Evolutionary conservation across 2,329 filamentous ascomycete genomes (phyloP).

Genomic region (Ceratocystiopsis minuta): DNA sequence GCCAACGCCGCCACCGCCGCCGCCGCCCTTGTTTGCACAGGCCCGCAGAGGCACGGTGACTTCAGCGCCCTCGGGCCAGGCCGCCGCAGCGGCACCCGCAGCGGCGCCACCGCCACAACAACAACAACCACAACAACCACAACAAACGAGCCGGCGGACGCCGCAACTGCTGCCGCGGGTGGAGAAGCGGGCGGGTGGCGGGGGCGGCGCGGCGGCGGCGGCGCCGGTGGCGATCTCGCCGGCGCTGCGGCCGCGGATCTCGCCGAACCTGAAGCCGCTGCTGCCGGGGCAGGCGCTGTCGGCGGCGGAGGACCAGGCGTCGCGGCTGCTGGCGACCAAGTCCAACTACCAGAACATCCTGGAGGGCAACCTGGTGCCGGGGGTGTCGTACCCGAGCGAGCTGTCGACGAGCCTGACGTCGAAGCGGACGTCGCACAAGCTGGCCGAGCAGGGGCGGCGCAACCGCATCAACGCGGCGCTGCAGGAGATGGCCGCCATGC

Average conservation of each 20-base stretch:
- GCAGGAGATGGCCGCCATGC: conserved; percentile 71
- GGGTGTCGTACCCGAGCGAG: conserved; percentile 77
- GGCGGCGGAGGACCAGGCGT: conserved; percentile 40
- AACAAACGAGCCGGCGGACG: conserved; percentile 15
- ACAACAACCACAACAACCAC: no score
- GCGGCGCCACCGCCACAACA: conserved; percentile 24
- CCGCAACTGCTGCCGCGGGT: conserved; percentile 37
- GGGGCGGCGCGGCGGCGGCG: no score
- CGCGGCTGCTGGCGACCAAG: conserved; percentile 73
- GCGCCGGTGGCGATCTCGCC: conserved; percentile 65
- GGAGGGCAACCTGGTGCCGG: conserved; percentile 79
- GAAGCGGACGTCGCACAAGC: conserved; percentile 93
- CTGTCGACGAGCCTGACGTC: conserved; percentile 87
- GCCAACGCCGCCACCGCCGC: background rate
- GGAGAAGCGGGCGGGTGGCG: conserved; percentile 61
- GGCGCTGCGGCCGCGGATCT: conserved; percentile 73
- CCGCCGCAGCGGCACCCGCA: conserved; percentile 1
- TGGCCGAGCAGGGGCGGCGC: conserved; percentile 85
- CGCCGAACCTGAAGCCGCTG: conserved; percentile 82
- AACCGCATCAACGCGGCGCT: conserved; percentile 92
- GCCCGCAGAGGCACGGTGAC: no score
- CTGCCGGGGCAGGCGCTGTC: conserved; percentile 38
- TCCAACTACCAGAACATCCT: conserved; percentile 97
- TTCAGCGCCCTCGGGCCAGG: no score
- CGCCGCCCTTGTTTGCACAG: no score